Evolutionary conservation across 2,329 filamentous ascomycete species (phyloP), one percentile per base, ranked within the genome.

Genomic region (Periconia sp.): DNA sequence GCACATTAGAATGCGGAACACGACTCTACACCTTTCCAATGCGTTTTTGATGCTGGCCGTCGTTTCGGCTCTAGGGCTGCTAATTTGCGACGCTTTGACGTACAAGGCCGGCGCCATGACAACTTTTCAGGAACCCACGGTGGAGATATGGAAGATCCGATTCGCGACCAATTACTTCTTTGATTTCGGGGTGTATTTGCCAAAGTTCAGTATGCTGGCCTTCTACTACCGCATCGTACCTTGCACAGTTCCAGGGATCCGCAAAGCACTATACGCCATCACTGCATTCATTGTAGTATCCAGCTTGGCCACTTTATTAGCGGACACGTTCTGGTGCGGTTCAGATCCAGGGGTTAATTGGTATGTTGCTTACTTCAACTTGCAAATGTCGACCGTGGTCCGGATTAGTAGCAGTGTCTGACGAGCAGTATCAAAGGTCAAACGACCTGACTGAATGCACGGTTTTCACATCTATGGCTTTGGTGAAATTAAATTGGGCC

Each of bases 121-220:
- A 13, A 45, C 35, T 30, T 50, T 45, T 30, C 19, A 17, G 3
- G 40, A 51, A 9, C 18, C 49, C 15, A 19, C 33, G 14, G 14
- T 19, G 9, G 41, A 17, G 15, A 44, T 42, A 14, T 17, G 27
- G 18, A 44, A 33, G 23, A 23, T 57, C 2, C 42, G 49, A 20
- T 57, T 57, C 33, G 55, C 55, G 23, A 49, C 49, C 8, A 54
- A 57, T 43, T 57, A 57, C 23, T 31, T 57, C 37, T 57, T 52
- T 33, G 55, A 57, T 18, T 41, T 49, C 14, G 52, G 52, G 6
- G 46, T 55, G 1, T 57, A 55, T 35, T 35, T 57, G 30, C 49
- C 55, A 7, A 54, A 57, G 31, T 52, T 54, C 40, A 51, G 48
- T 30, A 57, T 57, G 19, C 31, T 57, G 20, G 49, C 52, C 8